Base-by-base conservation (phyloP, 2,329 filamentous ascomycete species). In the Chaetomium olivaceum region DNA sequence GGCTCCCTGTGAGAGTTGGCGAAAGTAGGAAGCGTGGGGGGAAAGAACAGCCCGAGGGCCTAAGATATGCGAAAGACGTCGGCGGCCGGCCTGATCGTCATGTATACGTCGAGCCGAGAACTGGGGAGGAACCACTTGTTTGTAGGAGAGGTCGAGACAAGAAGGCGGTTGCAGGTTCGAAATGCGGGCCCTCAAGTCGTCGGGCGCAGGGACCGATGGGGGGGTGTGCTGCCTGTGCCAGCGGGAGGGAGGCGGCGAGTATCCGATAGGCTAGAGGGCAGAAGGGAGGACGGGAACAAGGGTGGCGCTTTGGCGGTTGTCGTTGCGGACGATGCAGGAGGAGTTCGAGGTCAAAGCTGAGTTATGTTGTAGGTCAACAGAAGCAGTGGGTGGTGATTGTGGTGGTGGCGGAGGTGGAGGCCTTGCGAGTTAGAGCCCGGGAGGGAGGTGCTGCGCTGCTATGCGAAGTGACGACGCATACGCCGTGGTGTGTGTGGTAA, bases 1-100 rank as follows among this genome's bases (percentile, higher is more conserved):
- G 64, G 70, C 71, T 72, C 68, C 74, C 72, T 72, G 73, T 57
- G 63, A 39, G 57, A 16, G 59, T 72, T 73, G 72, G 29, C 71
- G 61, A 65, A 62, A 66, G 69, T 72, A 74, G 73, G 72, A 73
- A 73, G 69, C 63, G 58, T 65, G 67, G 62, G 61, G 51, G 63
- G 63, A 61, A 61, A 21, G 52, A 55, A 63, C 65, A 75, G 74
- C 74, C 74, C 74, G 73, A 69, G 69, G 73, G 74, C 71, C 69
- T 73, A 74, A 46, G 69, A 64, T 69, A 71, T 70, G 55, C 68
- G 69, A 62, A 72, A 72, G 67, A 70, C 72, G 71, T 72, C 67
- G 68, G 65, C 63, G 33, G 69, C 65, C 52, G 71, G 70, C 65
- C 61, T 69, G 67, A 71, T 71, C 71, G 73, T 73, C 73, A 76